A percentile compares a stretch with the other conserved stretches of the same genome.
These are phyloP conservation scores for Backusella morwellensis DNA, from an alignment of 192 early-diverging fungal genomes.

Conservation along the genomic window DNA sequence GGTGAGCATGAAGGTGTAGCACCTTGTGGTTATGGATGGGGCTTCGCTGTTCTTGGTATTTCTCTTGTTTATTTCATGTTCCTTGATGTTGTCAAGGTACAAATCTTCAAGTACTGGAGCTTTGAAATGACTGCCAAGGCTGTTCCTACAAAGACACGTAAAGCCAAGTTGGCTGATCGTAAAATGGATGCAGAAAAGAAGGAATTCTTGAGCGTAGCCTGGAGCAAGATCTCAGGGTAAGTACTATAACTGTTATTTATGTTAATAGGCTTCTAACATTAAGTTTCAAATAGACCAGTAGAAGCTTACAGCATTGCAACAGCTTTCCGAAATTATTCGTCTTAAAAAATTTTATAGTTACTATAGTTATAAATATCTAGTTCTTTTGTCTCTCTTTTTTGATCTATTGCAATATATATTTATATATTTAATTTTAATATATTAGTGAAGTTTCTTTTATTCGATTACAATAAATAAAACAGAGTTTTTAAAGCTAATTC, in stretches of 20 bases:
- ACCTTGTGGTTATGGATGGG: constrained; percentile 74
- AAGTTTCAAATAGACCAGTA: constrained; percentile 12
- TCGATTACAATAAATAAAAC: not conserved
- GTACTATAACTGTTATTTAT: not conserved
- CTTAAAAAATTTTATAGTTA: not conserved
- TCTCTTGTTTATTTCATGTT: constrained; percentile 81
- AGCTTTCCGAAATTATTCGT: constrained; percentile 18
- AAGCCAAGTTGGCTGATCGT: constrained; percentile 54
- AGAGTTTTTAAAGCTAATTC: not conserved
- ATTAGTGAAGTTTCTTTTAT: constrained; percentile 1
- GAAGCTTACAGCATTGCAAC: constrained; percentile 20
- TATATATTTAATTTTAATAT: constrained; percentile 8
- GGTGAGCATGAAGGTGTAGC: constrained; percentile 54
- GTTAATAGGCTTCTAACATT: not conserved
- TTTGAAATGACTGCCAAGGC: constrained; percentile 88
- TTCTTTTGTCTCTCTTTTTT: not conserved
- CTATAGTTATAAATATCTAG: not conserved
- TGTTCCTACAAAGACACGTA: constrained; percentile 68
- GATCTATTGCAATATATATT: not conserved
- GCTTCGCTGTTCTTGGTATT: constrained; percentile 64
- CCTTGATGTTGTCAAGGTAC: constrained; percentile 89
- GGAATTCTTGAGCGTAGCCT: not conserved
- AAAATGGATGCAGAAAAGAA: constrained; percentile 30
- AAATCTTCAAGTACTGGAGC: constrained; percentile 79
- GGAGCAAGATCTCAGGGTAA: constrained; percentile 6